phyloP scores from a whole-genome alignment of 495 filamentous ascomycete species.

The Patellaria atrata region DNA sequence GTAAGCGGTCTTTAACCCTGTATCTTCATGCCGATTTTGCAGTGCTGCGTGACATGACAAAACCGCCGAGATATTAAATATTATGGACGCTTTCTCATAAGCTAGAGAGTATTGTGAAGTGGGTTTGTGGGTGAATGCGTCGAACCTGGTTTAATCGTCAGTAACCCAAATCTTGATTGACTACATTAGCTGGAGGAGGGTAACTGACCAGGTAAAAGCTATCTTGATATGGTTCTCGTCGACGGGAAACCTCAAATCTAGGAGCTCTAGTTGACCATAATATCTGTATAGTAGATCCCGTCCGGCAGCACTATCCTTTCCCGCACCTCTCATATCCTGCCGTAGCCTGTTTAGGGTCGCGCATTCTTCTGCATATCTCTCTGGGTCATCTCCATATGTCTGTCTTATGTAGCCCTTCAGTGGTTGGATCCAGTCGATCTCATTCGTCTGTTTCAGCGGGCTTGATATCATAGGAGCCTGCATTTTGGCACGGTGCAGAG shows the following conservation, averaged over 20 bases:
- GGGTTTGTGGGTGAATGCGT: constrained; percentile 93
- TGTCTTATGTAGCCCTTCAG: constrained; percentile 87
- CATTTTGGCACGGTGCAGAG: no score
- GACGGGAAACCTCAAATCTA: constrained; percentile 90
- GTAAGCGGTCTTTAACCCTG: constrained; percentile 88
- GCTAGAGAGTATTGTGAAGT: constrained; percentile 93
- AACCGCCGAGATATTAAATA: constrained; percentile 98
- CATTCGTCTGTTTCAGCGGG: constrained; percentile 95
- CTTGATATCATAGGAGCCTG: constrained; percentile 79
- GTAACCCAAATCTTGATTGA: neutral
- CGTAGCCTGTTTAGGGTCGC: constrained; percentile 88
- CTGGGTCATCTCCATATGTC: constrained; percentile 92
- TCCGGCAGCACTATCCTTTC: constrained; percentile 89
- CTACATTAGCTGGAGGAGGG: neutral
- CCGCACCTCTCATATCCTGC: constrained; percentile 97
- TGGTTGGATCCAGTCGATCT: constrained; percentile 94
- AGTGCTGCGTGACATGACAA: constrained; percentile 90
- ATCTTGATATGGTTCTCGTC: constrained; percentile 99
- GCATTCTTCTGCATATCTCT: constrained; percentile 88
- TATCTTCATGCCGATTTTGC: constrained; percentile 81
- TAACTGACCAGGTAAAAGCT: constrained; percentile 81
- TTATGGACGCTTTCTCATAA: constrained; percentile 97
- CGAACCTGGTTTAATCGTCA: constrained; percentile 52
- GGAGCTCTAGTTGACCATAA: constrained; percentile 88
- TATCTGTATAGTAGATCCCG: constrained; percentile 91